phyloP scores from a whole-genome alignment of 352 stramenopile genomes.

The Globisporangium cylindrosporum region DNA sequence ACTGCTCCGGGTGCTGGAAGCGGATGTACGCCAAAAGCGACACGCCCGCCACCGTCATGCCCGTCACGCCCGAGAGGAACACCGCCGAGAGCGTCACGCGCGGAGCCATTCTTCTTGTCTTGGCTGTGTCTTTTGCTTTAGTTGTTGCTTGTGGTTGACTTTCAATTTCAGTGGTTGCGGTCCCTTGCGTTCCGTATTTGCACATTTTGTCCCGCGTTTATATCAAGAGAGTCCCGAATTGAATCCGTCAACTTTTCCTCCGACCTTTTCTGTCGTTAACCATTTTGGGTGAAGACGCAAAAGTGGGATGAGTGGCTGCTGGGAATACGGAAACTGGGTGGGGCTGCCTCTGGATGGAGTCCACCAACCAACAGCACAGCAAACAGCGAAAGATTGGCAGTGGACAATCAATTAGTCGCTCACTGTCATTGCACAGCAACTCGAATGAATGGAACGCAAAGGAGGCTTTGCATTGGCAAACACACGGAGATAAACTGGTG shows the following conservation, averaged over 20 bases:
- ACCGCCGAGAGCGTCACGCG: slow-evolving; percentile 54
- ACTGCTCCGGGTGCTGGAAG: slow-evolving; percentile 82
- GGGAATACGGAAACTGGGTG: not conserved
- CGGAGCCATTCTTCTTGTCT: slow-evolving; percentile 26
- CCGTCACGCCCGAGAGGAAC: slow-evolving; percentile 70
- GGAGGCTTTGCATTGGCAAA: not conserved
- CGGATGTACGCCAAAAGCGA: slow-evolving; percentile 78
- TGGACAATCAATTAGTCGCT: not conserved
- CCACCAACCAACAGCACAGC: not conserved
- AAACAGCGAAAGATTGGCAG: too few relatives aligned
- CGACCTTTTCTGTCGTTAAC: not conserved
- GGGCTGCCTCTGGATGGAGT: not conserved
- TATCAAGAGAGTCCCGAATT: too few relatives aligned
- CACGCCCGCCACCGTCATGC: slow-evolving; percentile 81
- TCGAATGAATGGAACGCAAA: not conserved
- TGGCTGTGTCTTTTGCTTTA: not conserved
- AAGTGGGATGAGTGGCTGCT: not conserved
- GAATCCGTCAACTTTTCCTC: not conserved
- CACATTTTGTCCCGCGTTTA: not conserved
- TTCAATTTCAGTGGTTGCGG: not conserved
- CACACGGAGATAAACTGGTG: not conserved
- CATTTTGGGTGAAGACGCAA: not conserved
- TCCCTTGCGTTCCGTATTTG: not conserved
- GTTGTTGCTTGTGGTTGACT: not conserved
- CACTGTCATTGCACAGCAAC: not conserved